A percentile compares a stretch with the other conserved stretches of the same genome.
phyloP scores from a whole-genome alignment of 2,329 filamentous ascomycete species.

The Capronia epimyces region DNA sequence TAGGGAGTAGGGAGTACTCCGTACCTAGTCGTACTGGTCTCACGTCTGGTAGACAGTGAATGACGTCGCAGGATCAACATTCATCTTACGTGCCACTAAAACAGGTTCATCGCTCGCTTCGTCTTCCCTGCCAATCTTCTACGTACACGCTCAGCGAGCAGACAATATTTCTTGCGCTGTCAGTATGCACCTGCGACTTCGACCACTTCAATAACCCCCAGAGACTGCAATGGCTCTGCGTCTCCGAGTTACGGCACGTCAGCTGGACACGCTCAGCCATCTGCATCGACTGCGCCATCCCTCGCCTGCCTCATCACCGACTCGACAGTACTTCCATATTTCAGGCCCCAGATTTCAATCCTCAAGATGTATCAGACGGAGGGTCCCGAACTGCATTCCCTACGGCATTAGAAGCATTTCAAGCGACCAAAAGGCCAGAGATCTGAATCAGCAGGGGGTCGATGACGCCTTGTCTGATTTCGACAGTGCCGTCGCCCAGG shows the following conservation, averaged over 20 bases:
- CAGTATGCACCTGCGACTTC: not conserved
- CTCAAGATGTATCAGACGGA: not conserved
- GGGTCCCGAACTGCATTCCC: not conserved
- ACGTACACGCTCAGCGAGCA: too few relatives aligned
- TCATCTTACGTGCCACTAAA: not conserved
- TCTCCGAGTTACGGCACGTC: not conserved
- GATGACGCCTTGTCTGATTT: constrained; percentile 26
- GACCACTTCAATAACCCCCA: not conserved
- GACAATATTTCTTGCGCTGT: not conserved
- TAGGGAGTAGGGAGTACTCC: too few relatives aligned
- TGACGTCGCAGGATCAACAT: constrained; percentile 2
- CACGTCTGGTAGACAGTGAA: not conserved
- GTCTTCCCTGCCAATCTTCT: not conserved
- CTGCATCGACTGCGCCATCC: constrained; percentile 3
- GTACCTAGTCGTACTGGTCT: too few relatives aligned
- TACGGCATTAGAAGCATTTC: constrained; percentile 8
- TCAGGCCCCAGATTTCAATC: not conserved
- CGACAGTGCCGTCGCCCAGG: constrained; percentile 34
- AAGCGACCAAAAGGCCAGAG: constrained; percentile 21
- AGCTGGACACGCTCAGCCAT: not conserved
- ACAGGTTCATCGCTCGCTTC: not conserved
- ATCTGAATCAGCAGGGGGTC: constrained; percentile 28
- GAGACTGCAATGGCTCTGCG: not conserved
- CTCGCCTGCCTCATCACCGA: not conserved
- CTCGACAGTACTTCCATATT: not conserved